Conservation (phyloP, 306 rosid genomes). For the Ziziphus jujuba region DNA sequence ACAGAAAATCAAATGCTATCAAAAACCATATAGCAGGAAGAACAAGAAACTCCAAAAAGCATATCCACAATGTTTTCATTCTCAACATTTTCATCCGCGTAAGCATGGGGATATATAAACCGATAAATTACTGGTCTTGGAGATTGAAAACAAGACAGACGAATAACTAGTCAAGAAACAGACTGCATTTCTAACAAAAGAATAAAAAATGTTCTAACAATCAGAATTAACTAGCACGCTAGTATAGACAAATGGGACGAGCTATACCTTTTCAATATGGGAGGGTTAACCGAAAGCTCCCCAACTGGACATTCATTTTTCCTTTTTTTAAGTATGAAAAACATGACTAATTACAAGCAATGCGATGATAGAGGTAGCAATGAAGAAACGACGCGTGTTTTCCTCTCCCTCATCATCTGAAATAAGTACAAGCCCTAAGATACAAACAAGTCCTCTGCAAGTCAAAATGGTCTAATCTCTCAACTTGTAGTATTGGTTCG, state of each 20-base stretch:
- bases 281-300: slow-evolving; percentile 8
- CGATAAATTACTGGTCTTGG: neutral
- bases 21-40: no score
- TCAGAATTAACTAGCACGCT: slow-evolving; percentile 15
- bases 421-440: slow-evolving; percentile 23
- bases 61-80: no score
- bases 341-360: slow-evolving; percentile 41
- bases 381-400: slow-evolving; percentile 6
- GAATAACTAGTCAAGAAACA: neutral
- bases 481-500: slow-evolving; percentile 21
- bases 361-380: slow-evolving; percentile 25
- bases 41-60: no score
- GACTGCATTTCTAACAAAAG: slow-evolving; percentile 17
- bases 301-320: neutral
- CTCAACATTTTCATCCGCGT: no score
- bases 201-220: slow-evolving; percentile 20
- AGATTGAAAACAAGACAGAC: neutral
- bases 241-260: slow-evolving; percentile 7
- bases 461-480: slow-evolving; percentile 24
- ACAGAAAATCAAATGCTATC: no score
- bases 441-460: slow-evolving; percentile 17
- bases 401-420: slow-evolving; percentile 26
- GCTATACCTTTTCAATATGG: neutral
- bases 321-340: neutral
- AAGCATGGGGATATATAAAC: no score